A percentile compares a stretch with the other conserved stretches of the same genome.
These are phyloP conservation scores for Mycena alexandri DNA, from an alignment of 768 basidiomycete species.

Conservation along the genomic window DNA sequence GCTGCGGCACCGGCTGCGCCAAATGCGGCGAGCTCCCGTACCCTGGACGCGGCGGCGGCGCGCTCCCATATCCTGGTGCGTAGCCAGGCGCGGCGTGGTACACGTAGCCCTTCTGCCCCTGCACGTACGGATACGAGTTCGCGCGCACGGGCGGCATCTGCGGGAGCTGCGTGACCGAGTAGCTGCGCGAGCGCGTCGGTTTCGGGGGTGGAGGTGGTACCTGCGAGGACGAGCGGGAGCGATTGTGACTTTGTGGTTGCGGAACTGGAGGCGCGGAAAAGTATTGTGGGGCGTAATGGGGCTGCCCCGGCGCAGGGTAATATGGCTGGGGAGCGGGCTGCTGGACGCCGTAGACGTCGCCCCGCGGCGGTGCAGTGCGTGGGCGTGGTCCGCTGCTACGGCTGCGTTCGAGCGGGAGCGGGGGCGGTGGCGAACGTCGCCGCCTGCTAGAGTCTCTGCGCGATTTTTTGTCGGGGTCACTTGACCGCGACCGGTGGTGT, in stretches of 20 bases:
- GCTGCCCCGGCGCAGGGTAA: background rate
- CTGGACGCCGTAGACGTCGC: constrained; percentile 21
- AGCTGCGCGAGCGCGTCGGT: constrained; percentile 1
- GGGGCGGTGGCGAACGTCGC: constrained; percentile 9
- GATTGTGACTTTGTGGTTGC: background rate
- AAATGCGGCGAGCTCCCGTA: background rate
- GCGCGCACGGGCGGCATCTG: constrained; percentile 1
- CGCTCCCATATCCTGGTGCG: background rate
- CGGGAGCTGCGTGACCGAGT: background rate
- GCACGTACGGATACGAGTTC: constrained; percentile 12
- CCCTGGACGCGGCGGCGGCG: background rate
- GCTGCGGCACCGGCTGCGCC: background rate
- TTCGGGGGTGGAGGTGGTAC: background rate
- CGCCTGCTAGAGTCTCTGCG: background rate
- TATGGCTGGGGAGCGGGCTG: background rate
- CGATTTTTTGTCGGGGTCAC: background rate
- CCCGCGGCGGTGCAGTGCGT: constrained; percentile 14
- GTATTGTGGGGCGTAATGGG: constrained; percentile 1
- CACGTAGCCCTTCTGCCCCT: background rate
- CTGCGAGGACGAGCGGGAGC: constrained; percentile 17
- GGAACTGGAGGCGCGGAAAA: background rate
- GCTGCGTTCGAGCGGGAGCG: background rate
- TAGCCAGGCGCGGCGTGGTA: background rate
- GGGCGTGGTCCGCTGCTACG: constrained; percentile 8
- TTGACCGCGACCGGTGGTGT: constrained; percentile 1